Evolutionary conservation across 2,329 filamentous ascomycete genomes (phyloP).

Genomic region (Aspergillus quadricinctus): DNA sequence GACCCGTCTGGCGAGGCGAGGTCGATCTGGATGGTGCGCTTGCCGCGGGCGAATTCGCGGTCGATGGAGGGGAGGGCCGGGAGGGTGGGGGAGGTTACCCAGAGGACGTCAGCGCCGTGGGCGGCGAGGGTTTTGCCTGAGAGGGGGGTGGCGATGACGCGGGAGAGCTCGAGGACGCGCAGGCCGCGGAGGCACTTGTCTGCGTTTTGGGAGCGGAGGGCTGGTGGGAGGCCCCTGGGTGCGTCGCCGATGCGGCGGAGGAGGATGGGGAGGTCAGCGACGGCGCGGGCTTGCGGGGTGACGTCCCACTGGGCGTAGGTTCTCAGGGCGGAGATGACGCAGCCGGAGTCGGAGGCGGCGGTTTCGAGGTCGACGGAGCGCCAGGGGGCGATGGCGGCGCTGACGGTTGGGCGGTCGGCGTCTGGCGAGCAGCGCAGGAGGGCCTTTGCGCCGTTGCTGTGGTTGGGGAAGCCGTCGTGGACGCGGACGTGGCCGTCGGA

Average conservation of each 20-base stretch:
- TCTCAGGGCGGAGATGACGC: constrained; percentile 49
- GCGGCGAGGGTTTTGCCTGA: constrained; percentile 35
- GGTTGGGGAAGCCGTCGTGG: constrained; percentile 53
- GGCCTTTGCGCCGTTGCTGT: constrained; percentile 41
- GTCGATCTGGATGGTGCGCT: constrained; percentile 36
- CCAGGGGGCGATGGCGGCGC: constrained; percentile 38
- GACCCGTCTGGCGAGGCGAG: constrained; percentile 18
- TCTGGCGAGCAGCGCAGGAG: constrained; percentile 39
- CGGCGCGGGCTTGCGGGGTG: constrained; percentile 43
- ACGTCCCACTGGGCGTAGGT: constrained; percentile 51
- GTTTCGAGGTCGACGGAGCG: constrained; percentile 47
- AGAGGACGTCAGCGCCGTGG: constrained; percentile 40
- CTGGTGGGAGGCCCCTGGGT: constrained; percentile 3
- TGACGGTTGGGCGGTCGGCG: constrained; percentile 39
- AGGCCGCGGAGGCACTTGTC: constrained; percentile 40
- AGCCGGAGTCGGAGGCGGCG: constrained; percentile 36
- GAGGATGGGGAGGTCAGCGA: constrained; percentile 46
- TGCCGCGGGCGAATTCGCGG: constrained; percentile 35
- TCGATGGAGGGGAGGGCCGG: constrained; percentile 34
- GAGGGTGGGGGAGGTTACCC: constrained; percentile 34
- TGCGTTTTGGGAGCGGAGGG: constrained; percentile 7
- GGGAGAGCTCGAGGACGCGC: constrained; percentile 34
- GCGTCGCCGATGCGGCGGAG: constrained; percentile 33
- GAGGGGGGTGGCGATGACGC: constrained; percentile 39
- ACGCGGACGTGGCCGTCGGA: constrained; percentile 52